Base-by-base conservation (phyloP, 306 rosid species). In the Mimosa pudica region DNA sequence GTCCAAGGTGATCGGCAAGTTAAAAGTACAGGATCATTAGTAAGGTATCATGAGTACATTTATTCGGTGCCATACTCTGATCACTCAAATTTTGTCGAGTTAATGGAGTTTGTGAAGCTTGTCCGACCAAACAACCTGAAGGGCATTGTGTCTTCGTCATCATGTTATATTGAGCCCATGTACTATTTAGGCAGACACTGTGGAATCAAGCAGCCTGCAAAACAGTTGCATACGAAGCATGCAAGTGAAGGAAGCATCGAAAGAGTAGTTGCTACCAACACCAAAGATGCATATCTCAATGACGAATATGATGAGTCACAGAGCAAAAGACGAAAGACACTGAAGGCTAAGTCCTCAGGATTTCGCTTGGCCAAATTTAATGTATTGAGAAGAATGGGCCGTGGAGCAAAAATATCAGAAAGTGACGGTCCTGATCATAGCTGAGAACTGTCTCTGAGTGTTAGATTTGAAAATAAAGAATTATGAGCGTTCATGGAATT, bases 51-150 rank as follows among this genome's bases (percentile, higher is more conserved):
- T 47, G 36, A 89, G 78, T 79, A 87, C 74, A 88, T 85, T 0
- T 88, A 84, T 70, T 63, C 92, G 20, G 97, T 92, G 67, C 84
- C 91, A 9, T 92, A 92, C 82, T 92, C 97, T 44, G 92, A 92
- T 79, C 97, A 92, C 84, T 86, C 97, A 9, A 80, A 87, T 77
- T 92, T 76, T 80, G 57, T 67, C 7, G 97, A 92, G 90, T 55
- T 87, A 42, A 80, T 71, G 84, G 90, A 81, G 45, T 88, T 92
- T 75, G 52, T 92, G 54, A 89, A 88, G 87, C 86, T 89, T 84
- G 86, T 92, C 62, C 82, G 70, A 74, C 93, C 96, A 75, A 84
- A 74, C 73, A 82, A 70, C 81, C 78, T 92, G 69, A 88, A 81
- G 82, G 92, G 97, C 67, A 89, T 87, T 30, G 97, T 92, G 42